Conservation (phyloP, 768 basidiomycete species). For the Pisolithus marmoratus region DNA sequence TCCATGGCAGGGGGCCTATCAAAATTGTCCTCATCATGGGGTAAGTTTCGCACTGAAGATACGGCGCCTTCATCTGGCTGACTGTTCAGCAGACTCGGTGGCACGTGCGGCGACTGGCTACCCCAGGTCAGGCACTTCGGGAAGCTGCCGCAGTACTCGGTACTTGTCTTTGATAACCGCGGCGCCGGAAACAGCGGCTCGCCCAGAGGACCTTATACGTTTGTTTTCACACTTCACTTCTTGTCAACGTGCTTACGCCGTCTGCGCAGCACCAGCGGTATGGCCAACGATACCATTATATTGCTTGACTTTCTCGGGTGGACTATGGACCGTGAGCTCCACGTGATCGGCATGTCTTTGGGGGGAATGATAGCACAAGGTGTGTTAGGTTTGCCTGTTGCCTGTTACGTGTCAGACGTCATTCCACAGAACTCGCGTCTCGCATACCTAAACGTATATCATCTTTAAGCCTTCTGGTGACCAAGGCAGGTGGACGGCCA, state of each 20-base stretch:
- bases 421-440: conserved; percentile 53
- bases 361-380: conserved; percentile 86
- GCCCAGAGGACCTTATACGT: conserved; percentile 77
- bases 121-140: conserved; percentile 63
- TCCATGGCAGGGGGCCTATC: conserved; percentile 60
- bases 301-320: conserved; percentile 70
- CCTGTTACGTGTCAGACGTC: not conserved
- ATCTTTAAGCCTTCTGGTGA: conserved; percentile 64
- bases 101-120: conserved; percentile 57
- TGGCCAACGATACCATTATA: conserved; percentile 70
- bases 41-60: conserved; percentile 16
- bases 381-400: conserved; percentile 16
- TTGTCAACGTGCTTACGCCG: not conserved
- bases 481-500: conserved; percentile 55
- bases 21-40: conserved; percentile 81
- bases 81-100: conserved; percentile 45
- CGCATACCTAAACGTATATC: conserved; percentile 61
- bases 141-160: conserved; percentile 45
- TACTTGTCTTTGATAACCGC: conserved; percentile 79
- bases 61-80: not conserved
- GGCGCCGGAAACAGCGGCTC: conserved; percentile 73
- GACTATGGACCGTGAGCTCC: conserved; percentile 54
- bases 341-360: conserved; percentile 70
- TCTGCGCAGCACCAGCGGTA: conserved; percentile 53
- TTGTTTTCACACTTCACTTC: conserved; percentile 19